These are phyloP conservation scores for Stagonosporopsis rhizophila DNA, from an alignment of 2,329 filamentous ascomycete genomes.

Conservation along the genomic window DNA sequence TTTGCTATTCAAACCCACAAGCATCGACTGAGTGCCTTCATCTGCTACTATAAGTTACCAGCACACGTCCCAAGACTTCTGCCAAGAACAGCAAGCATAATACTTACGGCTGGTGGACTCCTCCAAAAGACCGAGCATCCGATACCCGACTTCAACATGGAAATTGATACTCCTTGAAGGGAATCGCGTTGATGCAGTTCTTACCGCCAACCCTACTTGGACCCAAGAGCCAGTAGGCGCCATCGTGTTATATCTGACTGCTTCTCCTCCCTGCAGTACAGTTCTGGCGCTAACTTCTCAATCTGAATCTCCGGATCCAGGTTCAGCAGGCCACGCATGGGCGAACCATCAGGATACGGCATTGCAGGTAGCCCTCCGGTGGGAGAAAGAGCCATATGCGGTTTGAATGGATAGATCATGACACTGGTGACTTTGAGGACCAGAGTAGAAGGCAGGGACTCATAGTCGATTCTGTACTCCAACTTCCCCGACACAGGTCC, in stretches of 20 bases:
- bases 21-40: no score
- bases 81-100: no score
- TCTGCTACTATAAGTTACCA: no score
- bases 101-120: no score
- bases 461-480: conserved; percentile 1
- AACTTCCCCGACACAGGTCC: neutral
- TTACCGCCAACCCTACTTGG: neutral
- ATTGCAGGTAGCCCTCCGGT: neutral
- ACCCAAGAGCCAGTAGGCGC: neutral
- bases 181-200: no score
- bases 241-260: neutral
- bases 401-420: neutral
- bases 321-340: neutral
- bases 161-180: no score
- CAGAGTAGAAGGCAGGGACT: neutral
- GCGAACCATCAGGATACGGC: neutral
- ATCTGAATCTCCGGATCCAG: neutral
- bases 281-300: neutral
- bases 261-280: neutral
- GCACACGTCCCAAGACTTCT: no score
- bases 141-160: no score
- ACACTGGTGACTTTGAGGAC: neutral
- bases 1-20: no score
- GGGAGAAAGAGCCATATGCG: neutral
- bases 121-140: no score